phyloP scores from a whole-genome alignment of 75 land plant species.

The Isoetes taiwanensis region DNA sequence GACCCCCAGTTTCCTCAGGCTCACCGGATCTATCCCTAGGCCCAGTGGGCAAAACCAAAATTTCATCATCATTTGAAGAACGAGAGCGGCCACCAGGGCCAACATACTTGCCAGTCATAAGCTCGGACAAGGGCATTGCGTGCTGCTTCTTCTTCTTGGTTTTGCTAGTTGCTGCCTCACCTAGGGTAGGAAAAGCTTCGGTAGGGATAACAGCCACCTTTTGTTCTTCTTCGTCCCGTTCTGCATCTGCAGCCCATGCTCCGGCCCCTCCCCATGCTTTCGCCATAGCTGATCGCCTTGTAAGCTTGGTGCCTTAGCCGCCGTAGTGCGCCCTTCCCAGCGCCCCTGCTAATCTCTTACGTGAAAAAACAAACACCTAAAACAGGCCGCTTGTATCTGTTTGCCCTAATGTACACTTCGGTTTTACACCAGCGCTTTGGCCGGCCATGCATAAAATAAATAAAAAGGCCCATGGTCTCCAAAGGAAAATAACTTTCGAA shows the following conservation, averaged over 20 bases:
- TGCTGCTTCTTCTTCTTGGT: slow-evolving; percentile 71
- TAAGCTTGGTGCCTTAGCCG: too few species aligned
- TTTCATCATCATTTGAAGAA: slow-evolving; percentile 57
- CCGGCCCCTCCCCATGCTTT: slow-evolving; percentile 74
- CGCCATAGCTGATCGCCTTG: too few species aligned
- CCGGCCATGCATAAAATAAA: too few species aligned
- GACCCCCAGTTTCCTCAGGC: slow-evolving; percentile 32
- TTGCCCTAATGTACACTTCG: too few species aligned
- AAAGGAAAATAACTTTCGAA: too few species aligned
- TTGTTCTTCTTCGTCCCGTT: slow-evolving; percentile 53
- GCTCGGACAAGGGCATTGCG: slow-evolving; percentile 34
- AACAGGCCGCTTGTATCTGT: too few species aligned
- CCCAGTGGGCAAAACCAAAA: slow-evolving; percentile 61
- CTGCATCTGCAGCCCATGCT: slow-evolving; percentile 87
- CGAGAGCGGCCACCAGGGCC: slow-evolving; percentile 20
- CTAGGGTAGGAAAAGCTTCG: slow-evolving; percentile 53
- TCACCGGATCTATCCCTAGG: slow-evolving; percentile 59
- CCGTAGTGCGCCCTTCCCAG: too few species aligned
- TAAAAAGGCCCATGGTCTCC: too few species aligned
- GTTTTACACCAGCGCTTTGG: too few species aligned
- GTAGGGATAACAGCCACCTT: neutral
- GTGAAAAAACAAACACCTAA: too few species aligned
- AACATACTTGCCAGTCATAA: slow-evolving; percentile 25
- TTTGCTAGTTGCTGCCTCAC: slow-evolving; percentile 39
- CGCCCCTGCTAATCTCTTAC: too few species aligned